These are phyloP conservation scores for Dispira parvispora DNA, from an alignment of 192 early-diverging fungal species.

Conservation along the genomic window DNA sequence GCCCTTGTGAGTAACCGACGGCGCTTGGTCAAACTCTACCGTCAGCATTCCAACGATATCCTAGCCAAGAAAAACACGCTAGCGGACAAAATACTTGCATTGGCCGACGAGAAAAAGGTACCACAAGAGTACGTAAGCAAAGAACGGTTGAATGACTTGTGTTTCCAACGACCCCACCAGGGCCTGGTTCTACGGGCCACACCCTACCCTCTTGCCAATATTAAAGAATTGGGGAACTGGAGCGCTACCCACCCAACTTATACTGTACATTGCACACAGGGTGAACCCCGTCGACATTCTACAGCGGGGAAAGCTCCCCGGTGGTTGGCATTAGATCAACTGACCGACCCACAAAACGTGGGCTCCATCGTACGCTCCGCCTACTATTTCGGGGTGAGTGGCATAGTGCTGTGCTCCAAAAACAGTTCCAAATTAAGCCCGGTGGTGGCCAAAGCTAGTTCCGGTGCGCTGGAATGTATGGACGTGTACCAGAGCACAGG, in stretches of 20 bases:
- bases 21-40: not conserved
- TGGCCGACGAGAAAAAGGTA: not conserved
- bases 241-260: not conserved
- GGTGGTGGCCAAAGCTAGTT: conserved; percentile 21
- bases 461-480: conserved; percentile 22
- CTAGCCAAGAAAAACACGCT: not conserved
- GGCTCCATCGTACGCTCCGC: conserved; percentile 16
- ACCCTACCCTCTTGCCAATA: not conserved
- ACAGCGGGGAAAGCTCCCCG: not conserved
- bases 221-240: not conserved
- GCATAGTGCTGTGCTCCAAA: conserved; percentile 13
- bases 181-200: not conserved
- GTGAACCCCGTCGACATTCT: not conserved
- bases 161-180: not conserved
- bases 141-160: not conserved
- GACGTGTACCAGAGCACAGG: conserved; percentile 8
- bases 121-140: not conserved
- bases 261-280: not conserved
- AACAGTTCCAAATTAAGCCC: conserved; percentile 12
- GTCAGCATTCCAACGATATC: not conserved
- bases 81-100: not conserved
- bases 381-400: conserved; percentile 27
- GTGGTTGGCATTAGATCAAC: not conserved
- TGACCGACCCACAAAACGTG: conserved; percentile 2
- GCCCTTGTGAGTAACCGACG: not conserved